phyloP scores from a whole-genome alignment of 2,329 filamentous ascomycete species.

The Pseudofabraea citricarpa region DNA sequence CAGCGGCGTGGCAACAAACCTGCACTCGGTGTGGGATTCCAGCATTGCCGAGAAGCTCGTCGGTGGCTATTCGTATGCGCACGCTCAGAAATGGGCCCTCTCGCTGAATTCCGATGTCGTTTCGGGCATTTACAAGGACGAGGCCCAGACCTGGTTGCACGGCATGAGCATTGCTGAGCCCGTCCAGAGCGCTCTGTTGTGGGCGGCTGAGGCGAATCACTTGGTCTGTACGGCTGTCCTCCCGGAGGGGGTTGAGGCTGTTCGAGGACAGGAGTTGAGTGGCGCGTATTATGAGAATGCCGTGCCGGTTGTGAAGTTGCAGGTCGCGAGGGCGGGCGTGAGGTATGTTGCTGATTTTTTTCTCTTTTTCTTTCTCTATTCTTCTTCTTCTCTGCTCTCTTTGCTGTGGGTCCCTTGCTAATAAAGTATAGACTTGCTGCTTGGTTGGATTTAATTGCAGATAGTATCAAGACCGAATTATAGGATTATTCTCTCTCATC shows the following conservation, averaged over 20 bases:
- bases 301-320: constrained; percentile 58
- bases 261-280: constrained; percentile 55
- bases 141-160: constrained; percentile 49
- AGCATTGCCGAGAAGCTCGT: constrained; percentile 62
- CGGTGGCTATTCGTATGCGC: constrained; percentile 46
- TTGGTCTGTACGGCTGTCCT: constrained; percentile 59
- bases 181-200: constrained; percentile 51
- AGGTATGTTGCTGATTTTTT: constrained; percentile 29
- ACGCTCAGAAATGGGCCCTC: constrained; percentile 52
- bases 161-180: constrained; percentile 51
- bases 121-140: constrained; percentile 46
- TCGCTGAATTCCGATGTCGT: constrained; percentile 49
- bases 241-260: constrained; percentile 53
- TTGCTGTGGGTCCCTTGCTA: not conserved
- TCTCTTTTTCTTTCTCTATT: not conserved
- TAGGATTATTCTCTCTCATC: too few species aligned
- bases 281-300: constrained; percentile 60
- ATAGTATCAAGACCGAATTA: constrained; percentile 22
- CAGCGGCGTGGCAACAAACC: constrained; percentile 51
- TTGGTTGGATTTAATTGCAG: constrained; percentile 60
- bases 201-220: constrained; percentile 60
- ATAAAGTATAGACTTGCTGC: constrained; percentile 43
- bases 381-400: not conserved
- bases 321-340: constrained; percentile 65
- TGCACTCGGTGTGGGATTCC: constrained; percentile 72